These are phyloP conservation scores for Carallia pectinifolia DNA, from an alignment of 345 rosid species.

Conservation along the genomic window DNA sequence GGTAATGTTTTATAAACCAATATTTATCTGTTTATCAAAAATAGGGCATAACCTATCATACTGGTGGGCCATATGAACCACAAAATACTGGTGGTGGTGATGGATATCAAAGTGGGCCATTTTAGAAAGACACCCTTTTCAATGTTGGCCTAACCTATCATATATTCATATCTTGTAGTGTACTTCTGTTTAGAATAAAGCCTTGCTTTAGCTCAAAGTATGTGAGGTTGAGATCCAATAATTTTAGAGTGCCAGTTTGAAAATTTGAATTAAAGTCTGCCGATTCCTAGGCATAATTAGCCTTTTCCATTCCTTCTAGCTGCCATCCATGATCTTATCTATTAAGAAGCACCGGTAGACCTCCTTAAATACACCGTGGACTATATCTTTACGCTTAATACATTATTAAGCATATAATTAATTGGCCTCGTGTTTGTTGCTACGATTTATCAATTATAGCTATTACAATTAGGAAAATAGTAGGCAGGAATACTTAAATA, in stretches of 20 bases:
- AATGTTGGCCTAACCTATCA: constrained; percentile 20
- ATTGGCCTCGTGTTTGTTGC: too few species aligned
- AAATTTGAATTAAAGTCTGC: constrained; percentile 20
- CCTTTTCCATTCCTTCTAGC: neutral
- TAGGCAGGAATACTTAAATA: too few species aligned
- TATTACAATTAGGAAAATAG: too few species aligned
- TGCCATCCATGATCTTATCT: too few species aligned
- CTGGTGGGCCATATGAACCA: neutral
- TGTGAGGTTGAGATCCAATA: constrained; percentile 27
- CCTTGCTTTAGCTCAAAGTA: constrained; percentile 46
- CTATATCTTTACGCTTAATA: too few species aligned
- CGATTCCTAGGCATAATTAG: neutral
- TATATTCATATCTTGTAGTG: constrained; percentile 33
- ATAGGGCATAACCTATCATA: neutral
- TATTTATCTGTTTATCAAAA: neutral
- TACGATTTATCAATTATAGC: too few species aligned
- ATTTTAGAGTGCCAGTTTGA: constrained; percentile 8
- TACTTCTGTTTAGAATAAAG: constrained; percentile 23
- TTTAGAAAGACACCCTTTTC: neutral
- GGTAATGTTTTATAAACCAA: neutral
- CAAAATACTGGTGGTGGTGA: constrained; percentile 11
- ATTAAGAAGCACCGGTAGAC: too few species aligned
- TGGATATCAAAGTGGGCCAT: constrained; percentile 20
- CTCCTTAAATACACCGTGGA: too few species aligned
- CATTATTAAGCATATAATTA: too few species aligned